Percentiles rank a stretch among this genome's conserved stretches.
Conservation (phyloP, 202 grass and related monocot genomes). For the Setaria italica region DNA sequence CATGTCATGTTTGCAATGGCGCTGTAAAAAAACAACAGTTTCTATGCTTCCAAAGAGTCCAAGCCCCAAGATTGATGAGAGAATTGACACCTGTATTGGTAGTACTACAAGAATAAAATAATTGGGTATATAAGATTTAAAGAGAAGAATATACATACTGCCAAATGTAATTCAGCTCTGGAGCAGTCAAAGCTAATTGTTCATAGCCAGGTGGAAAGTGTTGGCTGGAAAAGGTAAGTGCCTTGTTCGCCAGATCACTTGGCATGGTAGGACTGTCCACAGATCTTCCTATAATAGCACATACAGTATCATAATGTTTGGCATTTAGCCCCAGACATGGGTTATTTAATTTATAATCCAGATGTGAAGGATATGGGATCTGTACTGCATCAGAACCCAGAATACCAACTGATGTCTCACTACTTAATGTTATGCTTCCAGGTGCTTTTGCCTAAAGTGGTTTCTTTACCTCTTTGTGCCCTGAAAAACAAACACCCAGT, state of each 20-base stretch:
- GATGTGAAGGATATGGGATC: constrained; percentile 30
- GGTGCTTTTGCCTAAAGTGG: constrained; percentile 43
- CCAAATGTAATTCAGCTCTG: constrained; percentile 73
- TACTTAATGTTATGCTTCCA: constrained; percentile 42
- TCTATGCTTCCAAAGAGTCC: too few species aligned
- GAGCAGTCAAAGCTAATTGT: constrained; percentile 54
- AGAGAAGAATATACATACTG: constrained; percentile 64
- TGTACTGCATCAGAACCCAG: constrained; percentile 42
- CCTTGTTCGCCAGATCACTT: constrained; percentile 38
- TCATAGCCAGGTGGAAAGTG: constrained; percentile 41
- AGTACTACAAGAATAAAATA: constrained; percentile 38
- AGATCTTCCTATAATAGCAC: constrained; percentile 11
- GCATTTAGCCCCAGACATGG: constrained; percentile 11
- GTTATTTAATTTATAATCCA: constrained; percentile 46
- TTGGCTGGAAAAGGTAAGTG: constrained; percentile 17
- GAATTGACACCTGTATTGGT: too few species aligned
- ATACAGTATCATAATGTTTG: constrained; percentile 7
- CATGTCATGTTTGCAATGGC: too few species aligned
- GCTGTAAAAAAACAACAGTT: too few species aligned
- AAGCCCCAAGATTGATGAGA: too few species aligned
- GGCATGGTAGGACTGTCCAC: constrained; percentile 19
- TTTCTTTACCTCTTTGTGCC: constrained; percentile 57
- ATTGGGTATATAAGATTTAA: constrained; percentile 1
- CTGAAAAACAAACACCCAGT: constrained; percentile 44
- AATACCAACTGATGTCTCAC: constrained; percentile 47